phyloP scores from a whole-genome alignment of 2,329 filamentous ascomycete genomes.

The Cladophialophora chaetospira region DNA sequence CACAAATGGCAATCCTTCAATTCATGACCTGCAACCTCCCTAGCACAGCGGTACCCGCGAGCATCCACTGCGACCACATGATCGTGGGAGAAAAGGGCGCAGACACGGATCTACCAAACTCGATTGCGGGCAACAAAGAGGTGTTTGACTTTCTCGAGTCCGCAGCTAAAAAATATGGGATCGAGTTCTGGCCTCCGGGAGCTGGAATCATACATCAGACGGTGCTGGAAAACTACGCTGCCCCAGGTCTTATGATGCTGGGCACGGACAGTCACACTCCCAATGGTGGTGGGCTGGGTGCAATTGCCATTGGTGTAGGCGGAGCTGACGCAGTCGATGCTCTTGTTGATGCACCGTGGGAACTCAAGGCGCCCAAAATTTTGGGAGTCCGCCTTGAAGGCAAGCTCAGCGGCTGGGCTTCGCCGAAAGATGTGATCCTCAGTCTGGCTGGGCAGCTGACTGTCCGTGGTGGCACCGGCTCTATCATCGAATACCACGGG shows the following conservation, averaged over 20 bases:
- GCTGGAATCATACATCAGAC: constrained; percentile 97
- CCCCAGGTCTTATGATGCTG: constrained; percentile 98
- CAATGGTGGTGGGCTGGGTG: constrained; percentile 91
- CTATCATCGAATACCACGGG: constrained; percentile 91
- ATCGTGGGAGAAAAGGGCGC: constrained; percentile 94
- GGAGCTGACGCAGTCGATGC: constrained; percentile 97
- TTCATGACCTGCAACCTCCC: constrained; percentile 97
- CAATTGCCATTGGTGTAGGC: constrained; percentile 94
- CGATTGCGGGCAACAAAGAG: constrained; percentile 90
- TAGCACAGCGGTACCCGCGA: constrained; percentile 88
- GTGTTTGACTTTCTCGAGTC: constrained; percentile 97
- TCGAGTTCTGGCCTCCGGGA: constrained; percentile 93
- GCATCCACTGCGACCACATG: constrained; percentile 98
- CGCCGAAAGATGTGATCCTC: constrained; percentile 94
- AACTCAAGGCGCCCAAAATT: constrained; percentile 90
- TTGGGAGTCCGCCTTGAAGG: constrained; percentile 83
- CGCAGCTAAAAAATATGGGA: constrained; percentile 85
- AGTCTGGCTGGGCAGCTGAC: constrained; percentile 86
- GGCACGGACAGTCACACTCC: constrained; percentile 97
- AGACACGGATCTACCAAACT: constrained; percentile 77
- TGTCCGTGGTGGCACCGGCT: constrained; percentile 90
- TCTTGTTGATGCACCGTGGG: constrained; percentile 94
- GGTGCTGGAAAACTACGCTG: constrained; percentile 94
- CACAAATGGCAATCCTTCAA: constrained; percentile 96
- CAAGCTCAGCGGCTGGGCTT: constrained; percentile 83